These are phyloP conservation scores for Candida glucosophila DNA, from an alignment of 1,139 yeast species.

Conservation along the genomic window DNA sequence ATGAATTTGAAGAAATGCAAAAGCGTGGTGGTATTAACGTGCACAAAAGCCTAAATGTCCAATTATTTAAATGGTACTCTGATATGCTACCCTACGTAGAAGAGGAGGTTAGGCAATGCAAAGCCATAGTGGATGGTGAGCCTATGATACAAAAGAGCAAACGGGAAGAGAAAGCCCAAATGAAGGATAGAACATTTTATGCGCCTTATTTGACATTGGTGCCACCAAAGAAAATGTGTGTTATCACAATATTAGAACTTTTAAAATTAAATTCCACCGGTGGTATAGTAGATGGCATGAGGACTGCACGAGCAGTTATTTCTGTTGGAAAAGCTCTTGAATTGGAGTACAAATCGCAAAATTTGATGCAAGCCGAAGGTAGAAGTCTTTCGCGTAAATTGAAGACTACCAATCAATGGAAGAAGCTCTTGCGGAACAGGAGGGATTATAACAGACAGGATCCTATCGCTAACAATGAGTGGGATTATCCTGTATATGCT, in stretches of 20 bases:
- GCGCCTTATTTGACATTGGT: constrained; percentile 74
- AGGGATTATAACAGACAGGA: constrained; percentile 9
- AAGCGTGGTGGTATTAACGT: constrained; percentile 53
- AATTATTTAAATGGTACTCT: constrained; percentile 72
- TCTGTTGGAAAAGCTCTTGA: constrained; percentile 83
- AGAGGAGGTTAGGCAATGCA: constrained; percentile 51
- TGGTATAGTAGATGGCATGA: constrained; percentile 76
- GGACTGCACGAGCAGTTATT: constrained; percentile 74
- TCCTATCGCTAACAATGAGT: constrained; percentile 16
- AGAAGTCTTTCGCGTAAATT: constrained; percentile 31
- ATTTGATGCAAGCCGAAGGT: constrained; percentile 49
- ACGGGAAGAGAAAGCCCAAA: constrained; percentile 23
- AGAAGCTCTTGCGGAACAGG: constrained; percentile 26
- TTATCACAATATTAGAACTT: constrained; percentile 75
- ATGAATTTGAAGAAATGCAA: constrained; percentile 65
- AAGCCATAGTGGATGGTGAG: constrained; percentile 22
- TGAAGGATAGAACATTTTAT: constrained; percentile 51
- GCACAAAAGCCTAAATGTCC: constrained; percentile 57
- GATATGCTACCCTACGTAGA: constrained; percentile 61
- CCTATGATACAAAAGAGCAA: constrained; percentile 10
- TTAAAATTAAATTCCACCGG: constrained; percentile 68
- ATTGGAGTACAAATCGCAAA: constrained; percentile 68
- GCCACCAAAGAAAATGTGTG: constrained; percentile 73
- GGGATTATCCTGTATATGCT: constrained; percentile 54
- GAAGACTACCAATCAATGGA: constrained; percentile 34